A percentile compares a stretch with the other conserved stretches of the same genome.
Evolutionary conservation across 2,329 filamentous ascomycete genomes (phyloP).

Genomic region (Aspergillus terreus): DNA sequence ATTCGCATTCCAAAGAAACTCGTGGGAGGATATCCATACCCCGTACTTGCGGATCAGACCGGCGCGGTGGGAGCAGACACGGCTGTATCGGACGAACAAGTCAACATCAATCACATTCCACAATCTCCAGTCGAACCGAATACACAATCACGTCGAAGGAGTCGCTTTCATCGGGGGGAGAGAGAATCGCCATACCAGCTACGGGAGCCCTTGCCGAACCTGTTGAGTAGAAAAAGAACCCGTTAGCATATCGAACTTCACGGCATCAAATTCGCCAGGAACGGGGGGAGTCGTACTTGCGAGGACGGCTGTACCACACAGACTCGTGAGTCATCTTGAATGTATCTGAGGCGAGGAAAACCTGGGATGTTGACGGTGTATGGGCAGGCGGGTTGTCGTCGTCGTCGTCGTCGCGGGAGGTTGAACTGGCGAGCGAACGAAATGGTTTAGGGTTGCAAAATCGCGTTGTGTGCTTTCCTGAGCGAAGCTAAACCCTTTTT

Average conservation of each 20-base stretch:
- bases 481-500: constrained; percentile 21
- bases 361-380: constrained; percentile 31
- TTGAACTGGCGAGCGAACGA: constrained; percentile 12
- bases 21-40: constrained; percentile 26
- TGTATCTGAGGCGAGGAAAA: constrained; percentile 34
- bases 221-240: constrained; percentile 14
- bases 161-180: constrained; percentile 4
- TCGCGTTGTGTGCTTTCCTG: constrained; percentile 33
- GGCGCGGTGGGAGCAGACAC: constrained; percentile 88
- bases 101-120: constrained; percentile 20
- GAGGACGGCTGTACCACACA: constrained; percentile 98
- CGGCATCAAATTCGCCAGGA: no score
- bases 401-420: constrained; percentile 32
- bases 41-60: constrained; percentile 99
- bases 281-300: constrained; percentile 58
- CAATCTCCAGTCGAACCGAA: neutral
- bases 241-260: neutral
- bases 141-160: neutral
- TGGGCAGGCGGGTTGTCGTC: constrained; percentile 32
- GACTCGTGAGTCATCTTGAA: constrained; percentile 84
- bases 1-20: neutral
- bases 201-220: constrained; percentile 85
- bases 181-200: constrained; percentile 67
- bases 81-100: constrained; percentile 47
- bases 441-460: constrained; percentile 30